Conservation (phyloP, 768 basidiomycete genomes). For the Amylocystis lapponica region DNA sequence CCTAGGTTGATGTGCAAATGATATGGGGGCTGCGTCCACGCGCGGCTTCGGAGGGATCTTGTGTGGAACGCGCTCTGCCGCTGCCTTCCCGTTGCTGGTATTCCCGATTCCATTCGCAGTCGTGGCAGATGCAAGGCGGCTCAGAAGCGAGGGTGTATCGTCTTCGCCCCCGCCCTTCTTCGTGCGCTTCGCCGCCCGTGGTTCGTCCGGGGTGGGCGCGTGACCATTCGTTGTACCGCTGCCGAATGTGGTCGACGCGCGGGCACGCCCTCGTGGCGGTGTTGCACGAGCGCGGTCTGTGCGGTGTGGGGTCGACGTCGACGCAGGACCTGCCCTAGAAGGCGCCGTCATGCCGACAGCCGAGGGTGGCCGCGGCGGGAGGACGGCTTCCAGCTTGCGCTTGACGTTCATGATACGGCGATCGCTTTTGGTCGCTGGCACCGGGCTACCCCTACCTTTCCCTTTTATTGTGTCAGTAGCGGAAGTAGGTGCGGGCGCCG, state of each 20-base stretch:
- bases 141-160: constrained; percentile 18
- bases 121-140: constrained; percentile 13
- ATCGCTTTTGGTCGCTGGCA: constrained; percentile 6
- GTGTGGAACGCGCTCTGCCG: constrained; percentile 2
- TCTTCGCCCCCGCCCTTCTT: constrained; percentile 3
- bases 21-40: constrained; percentile 5
- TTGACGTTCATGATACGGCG: constrained; percentile 20
- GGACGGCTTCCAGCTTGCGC: constrained; percentile 13
- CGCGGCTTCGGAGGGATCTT: background rate
- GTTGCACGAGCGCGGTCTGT: constrained; percentile 1
- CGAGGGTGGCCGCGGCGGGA: constrained; percentile 2
- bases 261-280: constrained; percentile 1
- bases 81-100: background rate
- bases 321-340: background rate
- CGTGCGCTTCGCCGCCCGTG: constrained; percentile 9
- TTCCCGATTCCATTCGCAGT: constrained; percentile 4
- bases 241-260: constrained; percentile 1
- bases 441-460: constrained; percentile 11
- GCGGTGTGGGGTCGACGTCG: background rate
- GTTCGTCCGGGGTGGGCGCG: background rate
- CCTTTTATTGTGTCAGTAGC: constrained; percentile 16
- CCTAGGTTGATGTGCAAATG: background rate
- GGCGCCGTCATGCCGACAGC: background rate
- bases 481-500: constrained; percentile 1
- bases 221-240: background rate